phyloP scores from a whole-genome alignment of 495 filamentous ascomycete genomes.

The Trichocladium antarcticum region DNA sequence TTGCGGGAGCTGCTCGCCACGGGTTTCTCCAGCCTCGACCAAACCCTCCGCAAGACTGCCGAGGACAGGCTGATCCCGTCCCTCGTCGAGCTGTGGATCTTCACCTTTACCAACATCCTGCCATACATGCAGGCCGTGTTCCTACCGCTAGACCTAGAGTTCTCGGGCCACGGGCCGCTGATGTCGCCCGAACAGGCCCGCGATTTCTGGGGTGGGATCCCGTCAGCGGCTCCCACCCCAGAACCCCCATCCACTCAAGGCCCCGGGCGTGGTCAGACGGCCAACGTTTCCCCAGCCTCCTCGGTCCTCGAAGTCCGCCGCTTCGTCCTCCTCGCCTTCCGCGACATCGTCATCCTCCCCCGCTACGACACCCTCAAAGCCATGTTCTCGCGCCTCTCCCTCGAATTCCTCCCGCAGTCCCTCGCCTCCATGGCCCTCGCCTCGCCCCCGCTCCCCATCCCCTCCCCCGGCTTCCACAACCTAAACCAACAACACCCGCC shows the following conservation, averaged over 20 bases:
- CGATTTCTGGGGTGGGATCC: constrained; percentile 74
- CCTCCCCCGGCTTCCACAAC: constrained; percentile 28
- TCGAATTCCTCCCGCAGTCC: constrained; percentile 68
- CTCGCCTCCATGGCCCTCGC: constrained; percentile 36
- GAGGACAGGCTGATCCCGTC: constrained; percentile 77
- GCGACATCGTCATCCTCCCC: constrained; percentile 76
- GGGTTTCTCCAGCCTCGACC: constrained; percentile 78
- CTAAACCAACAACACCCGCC: constrained; percentile 9
- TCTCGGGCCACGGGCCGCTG: constrained; percentile 69
- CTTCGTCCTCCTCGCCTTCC: constrained; percentile 79
- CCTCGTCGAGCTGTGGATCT: constrained; percentile 86
- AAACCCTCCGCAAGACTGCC: constrained; percentile 59
- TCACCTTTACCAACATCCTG: constrained; percentile 77
- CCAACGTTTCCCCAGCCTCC: constrained; percentile 29
- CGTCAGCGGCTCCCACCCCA: constrained; percentile 14
- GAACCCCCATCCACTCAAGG: constrained; percentile 1
- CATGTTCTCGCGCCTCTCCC: constrained; percentile 80
- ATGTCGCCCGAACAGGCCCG: constrained; percentile 64
- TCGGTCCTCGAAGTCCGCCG: constrained; percentile 71
- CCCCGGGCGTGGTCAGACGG: constrained; percentile 14
- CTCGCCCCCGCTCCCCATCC: constrained; percentile 26
- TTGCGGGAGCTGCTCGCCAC: constrained; percentile 66
- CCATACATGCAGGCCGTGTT: constrained; percentile 97
- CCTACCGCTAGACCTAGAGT: constrained; percentile 86
- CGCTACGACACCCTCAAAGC: constrained; percentile 75